These are phyloP conservation scores for Imleria badia DNA, from an alignment of 768 basidiomycete species.

Conservation along the genomic window DNA sequence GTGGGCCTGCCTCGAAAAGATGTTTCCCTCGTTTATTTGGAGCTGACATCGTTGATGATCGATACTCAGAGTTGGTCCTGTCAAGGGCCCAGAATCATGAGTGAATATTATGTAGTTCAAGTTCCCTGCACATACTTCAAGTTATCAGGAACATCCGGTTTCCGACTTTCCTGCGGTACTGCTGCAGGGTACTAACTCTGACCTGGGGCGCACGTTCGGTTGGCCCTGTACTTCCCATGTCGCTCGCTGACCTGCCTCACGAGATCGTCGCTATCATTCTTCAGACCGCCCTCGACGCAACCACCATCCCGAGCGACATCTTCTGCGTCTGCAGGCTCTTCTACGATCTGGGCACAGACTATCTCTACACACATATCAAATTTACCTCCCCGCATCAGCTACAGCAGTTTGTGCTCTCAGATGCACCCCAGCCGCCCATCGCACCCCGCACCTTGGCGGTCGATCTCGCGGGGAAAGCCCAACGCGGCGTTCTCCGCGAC, in stretches of 20 bases:
- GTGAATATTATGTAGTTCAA: too few relatives aligned
- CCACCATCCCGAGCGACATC: conserved; percentile 19
- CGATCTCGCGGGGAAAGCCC: conserved; percentile 31
- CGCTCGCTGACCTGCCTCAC: conserved; percentile 19
- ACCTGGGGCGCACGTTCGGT: neutral
- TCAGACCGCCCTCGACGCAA: conserved; percentile 9
- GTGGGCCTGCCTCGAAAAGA: neutral
- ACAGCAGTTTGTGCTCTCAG: conserved; percentile 12
- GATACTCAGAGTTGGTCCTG: neutral
- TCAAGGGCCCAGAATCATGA: neutral
- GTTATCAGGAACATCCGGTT: neutral
- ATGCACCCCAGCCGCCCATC: conserved; percentile 13
- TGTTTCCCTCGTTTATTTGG: neutral
- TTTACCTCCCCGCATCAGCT: conserved; percentile 28
- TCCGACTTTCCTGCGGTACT: conserved; percentile 1
- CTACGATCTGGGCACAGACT: conserved; percentile 13
- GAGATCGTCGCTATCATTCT: conserved; percentile 25
- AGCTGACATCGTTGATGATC: neutral
- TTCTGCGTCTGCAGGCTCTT: conserved; percentile 25
- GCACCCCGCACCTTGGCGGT: conserved; percentile 29
- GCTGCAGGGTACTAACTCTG: neutral
- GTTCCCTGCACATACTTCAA: neutral
- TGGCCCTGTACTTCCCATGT: neutral
- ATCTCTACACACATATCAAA: conserved; percentile 27
- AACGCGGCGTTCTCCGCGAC: conserved; percentile 25